Evolutionary conservation across 2,329 filamentous ascomycete species (phyloP), one percentile per base, ranked within the genome.

Genomic region (Cytospora piceae): DNA sequence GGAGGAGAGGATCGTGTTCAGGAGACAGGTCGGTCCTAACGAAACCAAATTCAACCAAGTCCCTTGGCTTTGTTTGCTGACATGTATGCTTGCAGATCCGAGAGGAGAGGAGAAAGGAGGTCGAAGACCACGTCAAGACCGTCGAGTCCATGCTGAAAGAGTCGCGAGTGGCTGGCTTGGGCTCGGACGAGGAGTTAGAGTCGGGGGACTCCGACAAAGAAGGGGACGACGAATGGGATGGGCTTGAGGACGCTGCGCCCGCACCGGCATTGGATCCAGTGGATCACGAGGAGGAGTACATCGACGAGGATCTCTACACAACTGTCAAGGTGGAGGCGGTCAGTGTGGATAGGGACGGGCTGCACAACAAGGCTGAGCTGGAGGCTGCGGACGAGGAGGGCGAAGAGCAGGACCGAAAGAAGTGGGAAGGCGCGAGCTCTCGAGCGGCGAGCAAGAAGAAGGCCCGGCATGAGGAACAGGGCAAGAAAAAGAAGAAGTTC

Each of bases 261-360:
- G 72, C 69, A 56, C 77, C 76, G 39, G 72, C 70, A 53, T 71
- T 69, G 60, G 76, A 83, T 49, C 83, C 87, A 27, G 79, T 95
- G 54, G 89, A 96, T 74, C 88, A 92, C 71, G 91, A 97, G 75
- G 93, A 94, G 71, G 93, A 98, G 77, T 99, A 97, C 78, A 87
- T 97, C 70, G 95, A 99, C 76, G 95, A 98, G 76, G 94, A 97
- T 77, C 91, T 91, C 74, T 97, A 93, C 76, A 98, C 95, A 0
- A 97, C 93, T 0, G 95, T 99, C 31, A 97, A 92, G 0, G 89
- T 99, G 1, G 94, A 97, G 76, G 90, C 91, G 14, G 93, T 99
- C 71, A 90, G 90, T 69, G 85, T 96, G 20, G 89, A 90, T 15
- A 87, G 87, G 70, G 87, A 93, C 63, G 92, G 92, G 0, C 79